Evolutionary conservation across 2,329 filamentous ascomycete genomes (phyloP).

Genomic region (Fusarium sp.): DNA sequence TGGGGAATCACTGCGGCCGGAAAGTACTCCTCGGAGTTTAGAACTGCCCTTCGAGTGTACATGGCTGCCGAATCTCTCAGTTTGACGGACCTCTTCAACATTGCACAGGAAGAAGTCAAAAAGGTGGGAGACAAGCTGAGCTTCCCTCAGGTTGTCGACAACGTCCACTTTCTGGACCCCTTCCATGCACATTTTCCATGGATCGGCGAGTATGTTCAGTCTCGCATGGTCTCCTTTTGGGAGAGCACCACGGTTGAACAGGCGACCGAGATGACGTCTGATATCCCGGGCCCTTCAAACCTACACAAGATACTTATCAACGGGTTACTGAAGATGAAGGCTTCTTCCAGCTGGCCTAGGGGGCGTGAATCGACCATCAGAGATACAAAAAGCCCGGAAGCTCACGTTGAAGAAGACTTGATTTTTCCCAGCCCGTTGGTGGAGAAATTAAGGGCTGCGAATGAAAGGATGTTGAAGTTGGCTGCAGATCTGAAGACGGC

Average conservation of each 20-base stretch:
- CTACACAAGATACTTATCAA: background rate
- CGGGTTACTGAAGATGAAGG: background rate
- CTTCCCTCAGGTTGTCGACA: background rate
- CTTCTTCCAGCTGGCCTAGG: background rate
- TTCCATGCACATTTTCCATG: background rate
- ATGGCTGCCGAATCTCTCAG: background rate
- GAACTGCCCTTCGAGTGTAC: background rate
- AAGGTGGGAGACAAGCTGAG: background rate
- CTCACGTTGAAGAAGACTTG: too few relatives aligned
- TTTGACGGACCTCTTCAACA: background rate
- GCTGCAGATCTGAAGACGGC: too few relatives aligned
- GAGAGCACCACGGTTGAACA: background rate
- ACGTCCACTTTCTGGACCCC: background rate
- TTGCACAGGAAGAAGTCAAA: background rate
- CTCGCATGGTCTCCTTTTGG: background rate
- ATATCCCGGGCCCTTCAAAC: background rate
- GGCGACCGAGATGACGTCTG: background rate
- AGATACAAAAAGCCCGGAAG: too few relatives aligned
- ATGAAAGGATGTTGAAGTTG: too few relatives aligned
- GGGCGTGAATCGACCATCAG: too few relatives aligned
- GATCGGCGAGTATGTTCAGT: background rate
- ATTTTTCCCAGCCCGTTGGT: too few relatives aligned
- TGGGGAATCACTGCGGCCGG: background rate
- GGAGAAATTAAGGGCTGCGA: too few relatives aligned
- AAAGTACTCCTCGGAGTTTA: background rate